phyloP scores from a whole-genome alignment of 1,284 basidiomycete genomes.

The Ustilago shanxiensis region DNA sequence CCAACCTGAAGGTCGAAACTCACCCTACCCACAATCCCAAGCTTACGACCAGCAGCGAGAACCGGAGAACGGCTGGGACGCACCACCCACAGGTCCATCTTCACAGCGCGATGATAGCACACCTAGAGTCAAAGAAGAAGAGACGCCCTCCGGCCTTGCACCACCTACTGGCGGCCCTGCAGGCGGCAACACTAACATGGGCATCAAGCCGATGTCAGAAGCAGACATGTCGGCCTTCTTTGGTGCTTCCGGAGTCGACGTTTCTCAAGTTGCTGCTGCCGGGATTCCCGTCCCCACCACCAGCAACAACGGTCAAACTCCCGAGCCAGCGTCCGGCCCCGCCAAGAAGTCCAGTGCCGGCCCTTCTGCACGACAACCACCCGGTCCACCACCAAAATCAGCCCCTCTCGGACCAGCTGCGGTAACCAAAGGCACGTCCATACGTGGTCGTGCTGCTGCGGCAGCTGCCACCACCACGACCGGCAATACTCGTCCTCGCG shows the following conservation, averaged over 20 bases:
- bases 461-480: conserved; percentile 22
- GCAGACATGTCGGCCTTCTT: conserved; percentile 51
- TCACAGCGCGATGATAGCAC: neutral
- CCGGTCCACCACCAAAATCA: conserved; percentile 17
- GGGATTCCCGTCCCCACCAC: conserved; percentile 15
- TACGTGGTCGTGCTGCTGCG: conserved; percentile 43
- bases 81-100: conserved; percentile 9
- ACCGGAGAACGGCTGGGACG: conserved; percentile 17
- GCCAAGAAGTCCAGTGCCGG: neutral
- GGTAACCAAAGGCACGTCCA: conserved; percentile 34
- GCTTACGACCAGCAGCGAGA: conserved; percentile 4
- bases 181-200: conserved; percentile 9
- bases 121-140: conserved; percentile 21
- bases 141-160: neutral
- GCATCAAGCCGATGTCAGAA: conserved; percentile 33
- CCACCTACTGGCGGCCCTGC: conserved; percentile 11
- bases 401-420: conserved; percentile 17
- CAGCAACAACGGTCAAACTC: neutral
- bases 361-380: neutral
- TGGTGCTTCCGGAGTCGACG: conserved; percentile 43
- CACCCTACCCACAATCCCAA: conserved; percentile 22
- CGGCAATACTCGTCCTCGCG: conserved; percentile 21
- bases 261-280: conserved; percentile 36
- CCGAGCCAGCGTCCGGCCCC: neutral
- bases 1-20: conserved; percentile 17